A percentile compares a stretch with the other conserved stretches of the same genome.
Evolutionary conservation across 345 rosid species (phyloP).

Genomic region (Syzygium jambos): DNA sequence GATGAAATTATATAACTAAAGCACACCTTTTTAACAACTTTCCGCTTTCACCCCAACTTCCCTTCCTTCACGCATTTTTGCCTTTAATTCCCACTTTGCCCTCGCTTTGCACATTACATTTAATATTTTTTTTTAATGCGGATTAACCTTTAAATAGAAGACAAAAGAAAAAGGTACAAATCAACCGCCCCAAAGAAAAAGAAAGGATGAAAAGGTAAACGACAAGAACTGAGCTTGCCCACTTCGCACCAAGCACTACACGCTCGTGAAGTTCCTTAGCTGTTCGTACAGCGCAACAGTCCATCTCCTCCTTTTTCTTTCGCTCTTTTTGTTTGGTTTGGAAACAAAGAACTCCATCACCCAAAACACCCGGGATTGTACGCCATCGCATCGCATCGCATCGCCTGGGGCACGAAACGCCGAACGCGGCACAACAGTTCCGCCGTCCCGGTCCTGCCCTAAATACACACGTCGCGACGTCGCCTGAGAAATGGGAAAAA

Average conservation of each 20-base stretch:
- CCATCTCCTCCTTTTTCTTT: not conserved
- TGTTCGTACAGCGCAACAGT: not conserved
- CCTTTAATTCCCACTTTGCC: not conserved
- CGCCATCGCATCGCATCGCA: too few relatives aligned
- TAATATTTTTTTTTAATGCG: not conserved
- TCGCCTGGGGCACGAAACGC: too few relatives aligned
- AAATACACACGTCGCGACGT: too few relatives aligned
- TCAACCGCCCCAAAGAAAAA: not conserved
- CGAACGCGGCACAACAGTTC: too few relatives aligned
- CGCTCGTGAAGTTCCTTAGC: not conserved
- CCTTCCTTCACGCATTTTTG: not conserved
- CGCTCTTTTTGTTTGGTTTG: not conserved
- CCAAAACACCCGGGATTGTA: too few relatives aligned
- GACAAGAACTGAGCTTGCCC: not conserved
- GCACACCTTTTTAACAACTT: not conserved
- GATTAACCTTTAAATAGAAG: not conserved
- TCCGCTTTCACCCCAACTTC: not conserved
- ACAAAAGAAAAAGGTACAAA: not conserved
- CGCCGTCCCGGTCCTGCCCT: too few relatives aligned
- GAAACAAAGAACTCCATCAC: too few relatives aligned
- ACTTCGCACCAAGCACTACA: not conserved
- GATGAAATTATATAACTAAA: too few relatives aligned
- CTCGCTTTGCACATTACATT: not conserved
- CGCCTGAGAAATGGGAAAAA: too few relatives aligned
- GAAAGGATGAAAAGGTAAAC: not conserved